These are phyloP conservation scores for Aspergillus calidoustus DNA, from an alignment of 2,329 filamentous ascomycete genomes.

Conservation along the genomic window DNA sequence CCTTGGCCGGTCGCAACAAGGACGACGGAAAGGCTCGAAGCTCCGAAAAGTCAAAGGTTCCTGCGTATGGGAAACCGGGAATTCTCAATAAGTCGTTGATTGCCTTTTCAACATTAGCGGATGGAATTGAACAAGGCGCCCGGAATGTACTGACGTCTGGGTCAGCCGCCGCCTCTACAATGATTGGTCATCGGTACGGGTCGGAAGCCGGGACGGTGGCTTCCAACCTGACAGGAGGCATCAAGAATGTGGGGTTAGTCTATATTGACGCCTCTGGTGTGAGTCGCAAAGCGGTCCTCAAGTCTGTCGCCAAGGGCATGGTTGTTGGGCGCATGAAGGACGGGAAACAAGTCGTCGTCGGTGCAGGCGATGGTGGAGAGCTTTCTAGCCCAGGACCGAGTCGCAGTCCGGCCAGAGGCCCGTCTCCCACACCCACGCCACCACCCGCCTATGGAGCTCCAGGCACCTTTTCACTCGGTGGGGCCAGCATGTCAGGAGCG, in stretches of 20 bases:
- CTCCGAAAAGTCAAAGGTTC: constrained; percentile 71
- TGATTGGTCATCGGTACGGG: constrained; percentile 90
- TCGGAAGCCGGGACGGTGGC: constrained; percentile 80
- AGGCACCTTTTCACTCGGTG: constrained; percentile 40
- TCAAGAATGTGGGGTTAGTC: constrained; percentile 95
- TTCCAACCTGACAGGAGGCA: constrained; percentile 75
- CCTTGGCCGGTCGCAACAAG: constrained; percentile 67
- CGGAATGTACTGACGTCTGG: constrained; percentile 75
- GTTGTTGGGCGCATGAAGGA: constrained; percentile 55
- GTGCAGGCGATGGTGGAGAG: constrained; percentile 51
- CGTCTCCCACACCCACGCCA: constrained; percentile 42
- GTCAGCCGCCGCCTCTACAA: constrained; percentile 77
- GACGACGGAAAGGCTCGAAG: constrained; percentile 60
- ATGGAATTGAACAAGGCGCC: constrained; percentile 88
- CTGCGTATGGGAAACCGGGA: constrained; percentile 77
- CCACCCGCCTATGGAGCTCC: constrained; percentile 47
- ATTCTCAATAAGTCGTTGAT: constrained; percentile 95
- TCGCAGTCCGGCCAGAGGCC: constrained; percentile 32
- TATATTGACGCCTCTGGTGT: constrained; percentile 97
- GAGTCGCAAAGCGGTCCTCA: constrained; percentile 84
- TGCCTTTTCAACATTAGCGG: constrained; percentile 91
- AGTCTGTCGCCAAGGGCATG: constrained; percentile 97
- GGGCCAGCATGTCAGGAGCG: constrained; percentile 35
- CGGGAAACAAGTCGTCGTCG: constrained; percentile 54
- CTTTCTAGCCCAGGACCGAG: constrained; percentile 28